A percentile compares a stretch with the other conserved stretches of the same genome.
phyloP scores from a whole-genome alignment of 2,329 filamentous ascomycete genomes.

The Fusarium kyushuense region DNA sequence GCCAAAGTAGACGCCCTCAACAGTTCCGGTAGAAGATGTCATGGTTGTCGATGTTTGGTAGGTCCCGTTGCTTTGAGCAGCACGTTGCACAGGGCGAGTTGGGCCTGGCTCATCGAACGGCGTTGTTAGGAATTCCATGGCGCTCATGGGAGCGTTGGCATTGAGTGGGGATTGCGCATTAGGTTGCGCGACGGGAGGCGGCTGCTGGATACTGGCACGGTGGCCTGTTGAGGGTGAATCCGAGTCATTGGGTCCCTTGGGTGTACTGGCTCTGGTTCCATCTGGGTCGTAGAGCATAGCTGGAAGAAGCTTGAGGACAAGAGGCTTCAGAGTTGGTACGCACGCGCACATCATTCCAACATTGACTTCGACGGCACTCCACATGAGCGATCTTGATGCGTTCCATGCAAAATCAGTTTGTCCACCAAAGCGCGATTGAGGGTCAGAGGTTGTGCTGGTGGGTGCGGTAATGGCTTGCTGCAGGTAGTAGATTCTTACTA shows the following conservation, averaged over 20 bases:
- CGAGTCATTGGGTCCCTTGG: slow-evolving; percentile 50
- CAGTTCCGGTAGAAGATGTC: slow-evolving; percentile 50
- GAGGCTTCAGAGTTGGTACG: slow-evolving; percentile 90
- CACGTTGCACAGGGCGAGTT: slow-evolving; percentile 20
- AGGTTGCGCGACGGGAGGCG: slow-evolving; percentile 40
- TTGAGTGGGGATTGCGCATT: slow-evolving; percentile 38
- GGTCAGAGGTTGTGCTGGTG: slow-evolving; percentile 52
- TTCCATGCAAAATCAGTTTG: slow-evolving; percentile 74
- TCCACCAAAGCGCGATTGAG: slow-evolving; percentile 62
- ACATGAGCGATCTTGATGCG: slow-evolving; percentile 88
- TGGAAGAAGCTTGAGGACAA: slow-evolving; percentile 75
- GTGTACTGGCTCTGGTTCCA: slow-evolving; percentile 52
- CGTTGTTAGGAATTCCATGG: slow-evolving; percentile 62
- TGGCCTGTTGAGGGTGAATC: slow-evolving; percentile 47
- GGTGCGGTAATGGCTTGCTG: slow-evolving; percentile 74
- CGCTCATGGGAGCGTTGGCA: slow-evolving; percentile 51
- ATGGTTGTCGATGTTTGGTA: slow-evolving; percentile 49
- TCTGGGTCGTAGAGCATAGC: slow-evolving; percentile 66
- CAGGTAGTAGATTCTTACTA: slow-evolving; percentile 89
- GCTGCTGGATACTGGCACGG: slow-evolving; percentile 43
- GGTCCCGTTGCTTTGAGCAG: slow-evolving; percentile 15
- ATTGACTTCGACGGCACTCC: slow-evolving; percentile 93
- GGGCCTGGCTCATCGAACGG: slow-evolving; percentile 51
- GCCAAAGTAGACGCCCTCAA: slow-evolving; percentile 74
- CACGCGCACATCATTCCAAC: slow-evolving; percentile 91